Percentiles rank a stretch among this genome's conserved stretches.
These are phyloP conservation scores for Saccharomycopsis schoenii DNA, from an alignment of 805 yeast genomes.

Conservation along the genomic window DNA sequence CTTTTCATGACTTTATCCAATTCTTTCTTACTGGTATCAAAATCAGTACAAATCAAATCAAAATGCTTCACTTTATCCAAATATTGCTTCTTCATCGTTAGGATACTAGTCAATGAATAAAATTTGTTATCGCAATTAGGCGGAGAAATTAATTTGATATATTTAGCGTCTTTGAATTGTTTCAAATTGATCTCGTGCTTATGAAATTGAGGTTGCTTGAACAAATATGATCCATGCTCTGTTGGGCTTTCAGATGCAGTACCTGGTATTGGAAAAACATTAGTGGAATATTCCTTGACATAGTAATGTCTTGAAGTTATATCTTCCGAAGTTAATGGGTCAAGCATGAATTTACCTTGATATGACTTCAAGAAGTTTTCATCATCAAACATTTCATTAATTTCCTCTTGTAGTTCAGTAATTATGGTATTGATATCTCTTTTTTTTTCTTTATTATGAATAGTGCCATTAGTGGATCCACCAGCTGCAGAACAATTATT, in stretches of 20 bases:
- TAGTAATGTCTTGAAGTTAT: conserved; percentile 1
- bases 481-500: neutral
- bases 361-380: conserved; percentile 4
- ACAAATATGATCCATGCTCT: neutral
- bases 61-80: conserved; percentile 17
- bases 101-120: conserved; percentile 15
- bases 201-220: neutral
- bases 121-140: neutral
- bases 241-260: neutral
- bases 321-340: conserved; percentile 7
- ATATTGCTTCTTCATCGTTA: conserved; percentile 16
- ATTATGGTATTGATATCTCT: neutral
- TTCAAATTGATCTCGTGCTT: conserved; percentile 9
- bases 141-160: conserved; percentile 13
- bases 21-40: conserved; percentile 45
- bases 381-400: conserved; percentile 1
- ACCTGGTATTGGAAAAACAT: conserved; percentile 14
- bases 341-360: conserved; percentile 2
- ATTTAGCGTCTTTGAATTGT: conserved; percentile 10
- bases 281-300: conserved; percentile 2
- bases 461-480: neutral
- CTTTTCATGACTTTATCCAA: conserved; percentile 39
- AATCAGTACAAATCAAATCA: conserved; percentile 40
- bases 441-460: neutral
- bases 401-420: conserved; percentile 1